These are phyloP conservation scores for Echites panduratus DNA, from an alignment of 257 asterid species.

Conservation along the genomic window DNA sequence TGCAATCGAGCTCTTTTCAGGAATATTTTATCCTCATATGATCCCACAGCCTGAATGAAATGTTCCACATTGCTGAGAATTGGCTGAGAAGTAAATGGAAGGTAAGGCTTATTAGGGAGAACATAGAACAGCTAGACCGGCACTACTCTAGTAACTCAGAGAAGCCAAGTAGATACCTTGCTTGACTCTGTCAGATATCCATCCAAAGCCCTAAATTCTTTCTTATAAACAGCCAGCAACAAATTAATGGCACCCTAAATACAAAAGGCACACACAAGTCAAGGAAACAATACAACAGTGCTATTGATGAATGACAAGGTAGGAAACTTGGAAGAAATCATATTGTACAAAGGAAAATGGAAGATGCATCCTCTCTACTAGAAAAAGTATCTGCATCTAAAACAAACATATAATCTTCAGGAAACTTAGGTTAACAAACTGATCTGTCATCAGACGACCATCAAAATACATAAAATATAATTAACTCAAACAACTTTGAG, in stretches of 20 bases:
- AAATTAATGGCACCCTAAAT: conserved; percentile 91
- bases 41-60: conserved; percentile 93
- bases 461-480: neutral
- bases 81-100: conserved; percentile 47
- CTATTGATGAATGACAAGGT: neutral
- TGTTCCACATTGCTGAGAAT: conserved; percentile 75
- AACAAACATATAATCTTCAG: neutral
- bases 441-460: neutral
- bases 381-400: neutral
- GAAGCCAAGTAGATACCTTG: conserved; percentile 48
- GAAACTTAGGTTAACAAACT: neutral
- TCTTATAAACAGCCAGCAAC: conserved; percentile 89
- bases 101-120: conserved; percentile 14
- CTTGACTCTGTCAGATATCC: conserved; percentile 83
- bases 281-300: neutral
- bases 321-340: neutral
- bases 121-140: conserved; percentile 2
- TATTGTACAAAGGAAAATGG: neutral
- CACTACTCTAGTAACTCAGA: conserved; percentile 2
- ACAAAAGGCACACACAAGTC: conserved; percentile 17
- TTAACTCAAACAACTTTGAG: neutral
- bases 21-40: conserved; percentile 83
- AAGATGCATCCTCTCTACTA: neutral
- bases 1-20: conserved; percentile 85
- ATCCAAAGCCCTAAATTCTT: conserved; percentile 71